A percentile compares a stretch with the other conserved stretches of the same genome.
Evolutionary conservation across 768 basidiomycete species (phyloP).

Genomic region (Hygrophorus pudorinus): DNA sequence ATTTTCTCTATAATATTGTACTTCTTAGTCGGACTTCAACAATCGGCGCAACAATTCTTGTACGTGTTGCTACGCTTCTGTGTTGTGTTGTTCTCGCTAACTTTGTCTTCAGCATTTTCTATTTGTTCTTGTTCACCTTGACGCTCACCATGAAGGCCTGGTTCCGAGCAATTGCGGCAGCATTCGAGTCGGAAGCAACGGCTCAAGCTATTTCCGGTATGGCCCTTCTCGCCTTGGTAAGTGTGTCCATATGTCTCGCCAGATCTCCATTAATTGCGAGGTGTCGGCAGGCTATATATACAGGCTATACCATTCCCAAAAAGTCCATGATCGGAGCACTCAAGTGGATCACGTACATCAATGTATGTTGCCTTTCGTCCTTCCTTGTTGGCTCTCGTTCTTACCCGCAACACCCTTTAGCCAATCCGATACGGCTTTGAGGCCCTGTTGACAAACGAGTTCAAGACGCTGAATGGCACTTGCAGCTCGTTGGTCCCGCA

Average conservation of each 20-base stretch:
- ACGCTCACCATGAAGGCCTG: constrained; percentile 63
- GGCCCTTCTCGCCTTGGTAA: constrained; percentile 40
- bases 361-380: constrained; percentile 25
- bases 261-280: too few species aligned
- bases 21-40: constrained; percentile 51
- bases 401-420: constrained; percentile 28
- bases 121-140: constrained; percentile 47
- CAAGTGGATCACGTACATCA: constrained; percentile 57
- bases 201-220: constrained; percentile 49
- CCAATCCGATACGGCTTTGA: constrained; percentile 70
- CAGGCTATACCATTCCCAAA: constrained; percentile 50
- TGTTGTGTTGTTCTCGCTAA: constrained; percentile 2
- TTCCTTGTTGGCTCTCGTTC: constrained; percentile 6
- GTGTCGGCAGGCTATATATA: constrained; percentile 22
- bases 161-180: constrained; percentile 61
- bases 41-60: constrained; percentile 53
- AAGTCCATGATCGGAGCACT: constrained; percentile 60
- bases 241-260: too few species aligned
- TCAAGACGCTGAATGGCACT: constrained; percentile 53
- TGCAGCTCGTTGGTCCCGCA: constrained; percentile 52
- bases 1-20: constrained; percentile 45
- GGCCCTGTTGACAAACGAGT: constrained; percentile 71
- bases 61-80: constrained; percentile 23
- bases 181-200: constrained; percentile 46
- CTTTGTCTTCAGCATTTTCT: constrained; percentile 34